Evolutionary conservation across 2,329 filamentous ascomycete species (phyloP).

Genomic region (Pseudogymnoascus pannorum): DNA sequence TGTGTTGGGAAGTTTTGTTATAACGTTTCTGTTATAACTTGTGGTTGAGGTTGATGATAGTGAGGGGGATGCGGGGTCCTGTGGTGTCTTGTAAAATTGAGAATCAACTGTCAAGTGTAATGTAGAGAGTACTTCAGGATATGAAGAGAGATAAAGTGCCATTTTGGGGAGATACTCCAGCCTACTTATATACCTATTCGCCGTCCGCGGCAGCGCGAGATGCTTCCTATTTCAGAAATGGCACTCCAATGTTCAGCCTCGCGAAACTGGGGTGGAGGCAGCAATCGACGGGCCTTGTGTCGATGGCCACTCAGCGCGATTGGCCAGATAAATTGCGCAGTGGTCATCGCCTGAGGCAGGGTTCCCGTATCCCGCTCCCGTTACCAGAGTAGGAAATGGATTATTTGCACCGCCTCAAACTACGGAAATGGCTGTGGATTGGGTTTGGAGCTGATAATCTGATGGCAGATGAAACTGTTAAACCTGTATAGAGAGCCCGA

Average conservation of each 20-base stretch:
- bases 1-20: neutral
- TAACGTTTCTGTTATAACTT: slow-evolving; percentile 5
- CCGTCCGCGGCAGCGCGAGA: neutral
- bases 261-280: neutral
- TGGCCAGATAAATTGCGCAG: neutral
- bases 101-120: neutral
- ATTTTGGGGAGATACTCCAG: neutral
- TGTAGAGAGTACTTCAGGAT: neutral
- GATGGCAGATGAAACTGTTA: no score
- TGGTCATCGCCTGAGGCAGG: neutral
- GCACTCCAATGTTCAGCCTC: neutral
- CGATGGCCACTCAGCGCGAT: neutral
- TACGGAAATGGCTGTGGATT: neutral
- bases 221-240: neutral
- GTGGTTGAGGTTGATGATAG: neutral
- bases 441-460: neutral
- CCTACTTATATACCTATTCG: neutral
- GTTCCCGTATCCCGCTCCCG: neutral
- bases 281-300: neutral
- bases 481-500: neutral
- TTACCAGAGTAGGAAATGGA: neutral
- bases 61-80: neutral
- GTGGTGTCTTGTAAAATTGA: neutral
- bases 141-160: neutral
- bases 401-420: neutral